These are phyloP conservation scores for Colletotrichum melonis DNA, from an alignment of 2,329 filamentous ascomycete genomes.

Conservation along the genomic window DNA sequence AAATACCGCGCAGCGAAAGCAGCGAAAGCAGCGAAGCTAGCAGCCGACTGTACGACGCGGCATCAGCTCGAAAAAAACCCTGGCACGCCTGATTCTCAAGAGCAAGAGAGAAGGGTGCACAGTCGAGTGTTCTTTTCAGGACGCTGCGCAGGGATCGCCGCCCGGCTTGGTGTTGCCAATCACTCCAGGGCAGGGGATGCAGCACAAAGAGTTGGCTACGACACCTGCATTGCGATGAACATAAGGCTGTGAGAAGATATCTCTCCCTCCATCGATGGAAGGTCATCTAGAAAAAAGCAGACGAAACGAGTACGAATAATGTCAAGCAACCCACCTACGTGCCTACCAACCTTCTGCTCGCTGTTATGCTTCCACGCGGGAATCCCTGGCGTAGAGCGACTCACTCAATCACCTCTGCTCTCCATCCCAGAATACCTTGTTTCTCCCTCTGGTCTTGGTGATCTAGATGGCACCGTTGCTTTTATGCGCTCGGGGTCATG, in stretches of 20 bases:
- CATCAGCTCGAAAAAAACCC: neutral
- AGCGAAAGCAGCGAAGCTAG: neutral
- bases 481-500: conserved; percentile 22
- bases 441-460: neutral
- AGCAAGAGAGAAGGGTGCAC: neutral
- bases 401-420: neutral
- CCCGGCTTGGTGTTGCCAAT: neutral
- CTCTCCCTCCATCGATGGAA: conserved; percentile 7
- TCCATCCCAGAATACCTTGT: neutral
- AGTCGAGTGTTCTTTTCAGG: neutral
- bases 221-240: conserved; percentile 26
- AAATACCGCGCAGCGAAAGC: neutral
- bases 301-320: conserved; percentile 15
- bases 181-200: neutral
- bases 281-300: neutral
- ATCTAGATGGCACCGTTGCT: neutral
- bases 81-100: neutral
- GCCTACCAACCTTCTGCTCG: neutral
- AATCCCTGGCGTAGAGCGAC: neutral
- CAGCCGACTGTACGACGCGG: neutral
- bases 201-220: neutral
- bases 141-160: neutral
- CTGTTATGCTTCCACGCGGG: neutral
- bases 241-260: conserved; percentile 26
- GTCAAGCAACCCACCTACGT: neutral